Conservation (phyloP, 306 rosid genomes). For the Vigna radiata region DNA sequence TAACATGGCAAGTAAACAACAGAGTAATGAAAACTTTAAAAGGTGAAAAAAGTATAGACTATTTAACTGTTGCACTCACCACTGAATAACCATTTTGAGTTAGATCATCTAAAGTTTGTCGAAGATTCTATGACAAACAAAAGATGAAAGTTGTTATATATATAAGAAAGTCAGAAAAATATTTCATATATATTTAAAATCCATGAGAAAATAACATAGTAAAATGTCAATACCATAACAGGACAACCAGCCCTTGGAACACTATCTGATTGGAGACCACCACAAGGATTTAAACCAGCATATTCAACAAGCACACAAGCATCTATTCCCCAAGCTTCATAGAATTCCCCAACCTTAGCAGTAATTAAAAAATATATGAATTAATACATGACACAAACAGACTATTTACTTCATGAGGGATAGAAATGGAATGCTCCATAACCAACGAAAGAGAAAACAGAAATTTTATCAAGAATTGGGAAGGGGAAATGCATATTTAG, state of each 20-base stretch:
- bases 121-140: slow-evolving; percentile 77
- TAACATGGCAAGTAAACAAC: slow-evolving; percentile 26
- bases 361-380: not conserved
- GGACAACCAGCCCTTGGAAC: slow-evolving; percentile 96
- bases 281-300: slow-evolving; percentile 94
- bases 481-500: not conserved
- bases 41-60: not conserved
- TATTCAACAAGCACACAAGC: slow-evolving; percentile 92
- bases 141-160: slow-evolving; percentile 39
- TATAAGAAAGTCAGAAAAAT: not conserved
- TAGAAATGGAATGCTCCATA: not conserved
- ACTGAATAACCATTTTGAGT: slow-evolving; percentile 88
- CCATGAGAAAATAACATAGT: slow-evolving; percentile 35
- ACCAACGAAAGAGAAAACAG: slow-evolving; percentile 7
- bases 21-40: slow-evolving; percentile 28
- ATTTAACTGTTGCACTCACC: slow-evolving; percentile 62
- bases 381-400: not conserved
- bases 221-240: slow-evolving; percentile 72
- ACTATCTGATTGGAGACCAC: slow-evolving; percentile 85
- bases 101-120: slow-evolving; percentile 94
- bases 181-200: slow-evolving; percentile 5
- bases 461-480: slow-evolving; percentile 24
- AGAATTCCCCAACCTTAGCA: slow-evolving; percentile 91
- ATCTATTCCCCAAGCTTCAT: slow-evolving; percentile 91
- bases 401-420: not conserved